Evolutionary conservation across 306 rosid genomes (phyloP).

Genomic region (Parietaria judaica): DNA sequence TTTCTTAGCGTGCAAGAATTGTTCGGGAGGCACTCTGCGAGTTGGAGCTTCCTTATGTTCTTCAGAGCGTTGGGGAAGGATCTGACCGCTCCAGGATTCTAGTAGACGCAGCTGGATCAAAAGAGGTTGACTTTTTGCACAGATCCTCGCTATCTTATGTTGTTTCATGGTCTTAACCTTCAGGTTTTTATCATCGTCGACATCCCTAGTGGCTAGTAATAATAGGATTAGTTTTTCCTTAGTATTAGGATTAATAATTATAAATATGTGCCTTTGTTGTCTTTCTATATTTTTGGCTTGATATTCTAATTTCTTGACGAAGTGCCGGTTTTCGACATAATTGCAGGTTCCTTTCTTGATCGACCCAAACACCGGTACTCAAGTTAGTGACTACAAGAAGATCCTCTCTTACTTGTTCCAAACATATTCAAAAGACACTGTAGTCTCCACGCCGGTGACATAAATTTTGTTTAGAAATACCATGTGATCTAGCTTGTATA

Average conservation of each 20-base stretch:
- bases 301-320: neutral
- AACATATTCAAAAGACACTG: constrained; percentile 44
- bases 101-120: constrained; percentile 49
- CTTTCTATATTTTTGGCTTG: neutral
- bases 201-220: too few relatives aligned
- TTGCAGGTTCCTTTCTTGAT: constrained; percentile 71
- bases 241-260: too few relatives aligned
- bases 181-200: neutral
- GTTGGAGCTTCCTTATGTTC: constrained; percentile 83
- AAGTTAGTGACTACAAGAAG: constrained; percentile 53
- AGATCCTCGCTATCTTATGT: neutral
- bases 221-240: too few relatives aligned
- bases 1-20: constrained; percentile 58
- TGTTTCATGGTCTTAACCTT: neutral
- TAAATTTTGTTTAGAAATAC: neutral
- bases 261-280: too few relatives aligned
- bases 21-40: constrained; percentile 97
- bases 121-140: constrained; percentile 42
- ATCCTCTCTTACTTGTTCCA: constrained; percentile 63
- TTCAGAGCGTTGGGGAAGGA: constrained; percentile 83
- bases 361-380: constrained; percentile 67
- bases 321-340: constrained; percentile 2
- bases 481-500: neutral
- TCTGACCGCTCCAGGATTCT: constrained; percentile 46
- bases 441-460: constrained; percentile 1